These are phyloP conservation scores for Gastrolobium villosum DNA, from an alignment of 306 rosid species.

Conservation along the genomic window DNA sequence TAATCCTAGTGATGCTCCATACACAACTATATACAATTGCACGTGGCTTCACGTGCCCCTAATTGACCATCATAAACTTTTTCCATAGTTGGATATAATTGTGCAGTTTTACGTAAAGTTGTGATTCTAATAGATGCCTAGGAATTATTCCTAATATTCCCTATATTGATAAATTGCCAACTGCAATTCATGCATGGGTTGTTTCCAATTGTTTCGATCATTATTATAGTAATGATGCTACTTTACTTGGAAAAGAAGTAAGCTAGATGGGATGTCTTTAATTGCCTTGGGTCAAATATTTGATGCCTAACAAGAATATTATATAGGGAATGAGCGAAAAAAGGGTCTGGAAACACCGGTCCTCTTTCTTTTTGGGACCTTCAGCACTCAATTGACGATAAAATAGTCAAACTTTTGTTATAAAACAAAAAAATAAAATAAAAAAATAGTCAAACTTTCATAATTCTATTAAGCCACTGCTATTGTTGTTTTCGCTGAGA, in stretches of 20 bases:
- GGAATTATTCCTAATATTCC: not conserved
- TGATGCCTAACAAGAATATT: constrained; percentile 18
- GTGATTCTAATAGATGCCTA: not conserved
- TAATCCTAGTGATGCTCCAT: constrained; percentile 19
- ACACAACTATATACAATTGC: not conserved
- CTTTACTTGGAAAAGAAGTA: constrained; percentile 43
- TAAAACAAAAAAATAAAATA: too few species aligned
- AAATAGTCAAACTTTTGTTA: constrained; percentile 42
- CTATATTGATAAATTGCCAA: not conserved
- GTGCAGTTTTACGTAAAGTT: not conserved
- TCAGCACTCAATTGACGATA: constrained; percentile 21
- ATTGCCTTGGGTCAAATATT: constrained; percentile 38
- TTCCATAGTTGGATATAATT: not conserved
- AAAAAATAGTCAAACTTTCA: constrained; percentile 42
- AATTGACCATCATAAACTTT: not conserved
- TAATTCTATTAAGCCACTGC: constrained; percentile 20
- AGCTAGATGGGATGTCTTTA: constrained; percentile 8
- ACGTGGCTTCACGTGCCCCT: constrained; percentile 21
- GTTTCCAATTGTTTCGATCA: constrained; percentile 22
- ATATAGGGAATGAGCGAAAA: not conserved
- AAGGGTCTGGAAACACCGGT: not conserved
- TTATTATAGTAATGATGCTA: constrained; percentile 33
- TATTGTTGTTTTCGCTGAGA: constrained; percentile 2
- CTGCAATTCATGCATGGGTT: not conserved
- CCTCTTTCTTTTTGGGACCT: constrained; percentile 23